Percentiles rank a stretch among this genome's conserved stretches.
Conservation (phyloP, 1,139 yeast species). For the Tardiomyces blankii region DNA sequence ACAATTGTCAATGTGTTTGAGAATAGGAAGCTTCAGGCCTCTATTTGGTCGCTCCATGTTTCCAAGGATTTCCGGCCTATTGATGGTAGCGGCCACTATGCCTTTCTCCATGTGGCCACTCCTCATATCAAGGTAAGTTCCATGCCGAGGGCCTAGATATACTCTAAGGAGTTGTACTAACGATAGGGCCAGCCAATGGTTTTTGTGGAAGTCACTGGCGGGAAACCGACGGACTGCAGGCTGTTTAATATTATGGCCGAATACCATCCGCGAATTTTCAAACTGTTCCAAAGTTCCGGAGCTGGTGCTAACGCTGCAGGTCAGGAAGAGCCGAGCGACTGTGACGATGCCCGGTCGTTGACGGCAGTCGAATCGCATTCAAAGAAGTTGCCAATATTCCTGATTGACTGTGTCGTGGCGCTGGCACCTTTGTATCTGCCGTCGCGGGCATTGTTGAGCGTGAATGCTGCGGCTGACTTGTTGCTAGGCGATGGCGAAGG, state of each 20-base stretch:
- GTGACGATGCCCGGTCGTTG: no score
- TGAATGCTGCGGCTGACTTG: conserved; percentile 35
- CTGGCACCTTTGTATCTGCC: conserved; percentile 29
- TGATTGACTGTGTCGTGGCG: conserved; percentile 19
- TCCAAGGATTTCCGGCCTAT: not conserved
- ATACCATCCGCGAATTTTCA: conserved; percentile 18
- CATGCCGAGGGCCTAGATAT: not conserved
- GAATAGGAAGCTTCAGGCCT: conserved; percentile 3
- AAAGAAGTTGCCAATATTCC: conserved; percentile 4
- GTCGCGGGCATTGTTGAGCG: conserved; percentile 40
- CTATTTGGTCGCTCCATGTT: not conserved
- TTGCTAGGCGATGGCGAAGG: no score
- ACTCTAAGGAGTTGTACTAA: not conserved
- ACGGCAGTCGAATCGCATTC: no score
- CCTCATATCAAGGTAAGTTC: not conserved
- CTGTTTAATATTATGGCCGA: conserved; percentile 17
- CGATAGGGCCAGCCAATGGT: conserved; percentile 14
- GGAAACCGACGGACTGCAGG: conserved; percentile 10
- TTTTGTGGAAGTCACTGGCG: conserved; percentile 9
- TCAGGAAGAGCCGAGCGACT: no score
- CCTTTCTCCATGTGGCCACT: not conserved
- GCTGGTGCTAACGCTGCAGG: no score
- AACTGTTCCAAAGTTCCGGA: conserved; percentile 9
- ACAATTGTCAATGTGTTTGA: not conserved
- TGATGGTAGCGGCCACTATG: not conserved